Base-by-base conservation (phyloP, 2,329 filamentous ascomycete species). In the Stagonosporopsis tanaceti region DNA sequence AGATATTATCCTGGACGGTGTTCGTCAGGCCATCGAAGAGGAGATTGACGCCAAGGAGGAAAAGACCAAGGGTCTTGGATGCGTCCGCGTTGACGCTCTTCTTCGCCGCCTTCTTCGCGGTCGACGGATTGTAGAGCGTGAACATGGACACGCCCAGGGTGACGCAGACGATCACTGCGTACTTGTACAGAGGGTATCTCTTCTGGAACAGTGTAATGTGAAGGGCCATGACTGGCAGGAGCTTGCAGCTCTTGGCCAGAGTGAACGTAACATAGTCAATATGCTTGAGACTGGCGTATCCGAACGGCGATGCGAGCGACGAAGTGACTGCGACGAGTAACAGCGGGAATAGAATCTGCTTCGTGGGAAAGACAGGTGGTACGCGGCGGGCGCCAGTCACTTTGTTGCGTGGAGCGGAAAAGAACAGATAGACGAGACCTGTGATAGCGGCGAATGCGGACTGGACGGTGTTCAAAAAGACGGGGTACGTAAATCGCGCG, bases 261-360 rank as follows among this genome's bases (percentile, higher is more conserved):
- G 97, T 91, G 79, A 96, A 98, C 28, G 95, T 97, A 72, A 98
- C 92, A 79, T 98, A 98, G 85, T 98, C 95, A 78, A 98, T 93
- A 77, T 98, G 93, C 35, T 90, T 88, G 47, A 98, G 87, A 57
- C 88, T 90, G 47, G 95, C 93, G 79, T 98, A 98, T 67, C 94
- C 95, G 72, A 97, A 97, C 2, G 94, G 94, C n/a, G 90, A 93
- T 37, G 94, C 93, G 50, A 98, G 89, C 4, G 92, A 93, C 68
- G 88, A 90, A 4, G 93, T 97, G 53, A 97, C 78, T 65, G 93
- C 92, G 57, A 99, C 92, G 57, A 98, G 86, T 59, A 92, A 77
- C 42, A 99, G 84, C 6, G 94, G 93, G 37, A 85, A 79, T 54
- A 97, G 79, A 71, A 97, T 96, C 51, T 83, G 80, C 57, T 81